A percentile compares a stretch with the other conserved stretches of the same genome.
phyloP scores from a whole-genome alignment of 257 asterid genomes.

The Cruciata laevipes region DNA sequence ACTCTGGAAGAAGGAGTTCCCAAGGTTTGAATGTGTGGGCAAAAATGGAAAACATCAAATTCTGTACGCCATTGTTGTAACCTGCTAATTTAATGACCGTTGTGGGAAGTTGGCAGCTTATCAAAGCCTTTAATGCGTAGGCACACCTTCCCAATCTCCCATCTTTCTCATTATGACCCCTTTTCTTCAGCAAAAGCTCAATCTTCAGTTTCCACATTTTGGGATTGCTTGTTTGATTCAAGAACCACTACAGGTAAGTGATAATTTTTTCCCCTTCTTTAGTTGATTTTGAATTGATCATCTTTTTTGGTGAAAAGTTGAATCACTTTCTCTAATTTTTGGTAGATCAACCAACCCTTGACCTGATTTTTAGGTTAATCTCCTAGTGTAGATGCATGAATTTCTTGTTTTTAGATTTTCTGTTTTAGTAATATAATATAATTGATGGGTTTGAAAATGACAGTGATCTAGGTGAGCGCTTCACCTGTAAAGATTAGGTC shows the following conservation, averaged over 20 bases:
- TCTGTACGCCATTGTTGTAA: not conserved
- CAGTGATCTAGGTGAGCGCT: constrained; percentile 52
- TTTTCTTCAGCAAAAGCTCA: constrained; percentile 6
- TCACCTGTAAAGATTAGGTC: constrained; percentile 34
- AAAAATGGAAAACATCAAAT: not conserved
- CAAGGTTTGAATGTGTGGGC: not conserved
- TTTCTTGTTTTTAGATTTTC: not conserved
- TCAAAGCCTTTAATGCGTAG: constrained; percentile 42
- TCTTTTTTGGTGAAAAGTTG: constrained; percentile 38
- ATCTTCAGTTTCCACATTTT: constrained; percentile 5
- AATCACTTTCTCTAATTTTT: constrained; percentile 17
- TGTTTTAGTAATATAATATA: too few species aligned
- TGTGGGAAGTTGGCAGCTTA: constrained; percentile 47
- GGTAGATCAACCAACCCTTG: constrained; percentile 76
- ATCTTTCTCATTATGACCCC: constrained; percentile 1
- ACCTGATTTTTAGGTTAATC: not conserved
- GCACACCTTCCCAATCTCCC: constrained; percentile 46
- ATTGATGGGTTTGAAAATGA: constrained; percentile 29
- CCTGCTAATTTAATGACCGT: constrained; percentile 38
- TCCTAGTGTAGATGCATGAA: constrained; percentile 3
- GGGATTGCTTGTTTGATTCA: constrained; percentile 6
- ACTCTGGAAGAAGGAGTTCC: too few species aligned
- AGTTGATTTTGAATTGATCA: constrained; percentile 1
- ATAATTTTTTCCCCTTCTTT: constrained; percentile 8
- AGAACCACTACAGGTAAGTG: not conserved